Evolutionary conservation across 176 grass and related monocot genomes (phyloP), one percentile per base, ranked within the genome.

Genomic region (Aegilops sharonensis): DNA sequence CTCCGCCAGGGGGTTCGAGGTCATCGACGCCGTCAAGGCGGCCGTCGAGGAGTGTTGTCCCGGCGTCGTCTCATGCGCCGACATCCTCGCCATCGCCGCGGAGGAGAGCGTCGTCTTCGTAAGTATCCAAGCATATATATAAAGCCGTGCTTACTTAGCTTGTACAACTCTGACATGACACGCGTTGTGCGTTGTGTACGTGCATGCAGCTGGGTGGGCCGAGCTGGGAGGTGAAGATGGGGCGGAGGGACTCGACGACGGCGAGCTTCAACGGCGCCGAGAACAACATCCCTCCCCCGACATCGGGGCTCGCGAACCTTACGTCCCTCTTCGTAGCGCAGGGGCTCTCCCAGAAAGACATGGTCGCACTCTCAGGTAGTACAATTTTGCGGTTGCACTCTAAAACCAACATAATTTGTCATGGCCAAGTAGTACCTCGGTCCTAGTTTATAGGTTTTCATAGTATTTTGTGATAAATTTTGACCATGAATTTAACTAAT

Each of bases 61-160:
- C 8, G 88, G 91, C 23, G 81, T 93, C 13, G 93, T 98, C 77
- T 98, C 95, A 18, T 98, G 95, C 82, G 91, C 95, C 11, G 95
- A 98, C 79, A 95, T 98, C 59, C 89, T 98, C 23, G 91, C 95
- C 62, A 85, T 95, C 60, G 95, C 95, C 13, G 91, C 95, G 15
- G 89, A 91, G 23, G 95, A 98, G 70, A 82, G 92, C 70, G 89
- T 95, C 0, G 83, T 90, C 29, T 79, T 56, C 27, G 92, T 97
- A 75, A 69, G 72, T 50, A 75, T 17, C 30, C 47, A 48, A 4
- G 23, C 9, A 20, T 21, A 40, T 40, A 25, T 63, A n/a, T 21
- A 63, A 24, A 27, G 24, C 24, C n/a, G 4, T 64, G 24, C 24
- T 9, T 25, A 12, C 9, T 7, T 23, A 61, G 17, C 1, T 40